phyloP scores from a whole-genome alignment of 2,329 filamentous ascomycete species.

The Fusarium chaquense region DNA sequence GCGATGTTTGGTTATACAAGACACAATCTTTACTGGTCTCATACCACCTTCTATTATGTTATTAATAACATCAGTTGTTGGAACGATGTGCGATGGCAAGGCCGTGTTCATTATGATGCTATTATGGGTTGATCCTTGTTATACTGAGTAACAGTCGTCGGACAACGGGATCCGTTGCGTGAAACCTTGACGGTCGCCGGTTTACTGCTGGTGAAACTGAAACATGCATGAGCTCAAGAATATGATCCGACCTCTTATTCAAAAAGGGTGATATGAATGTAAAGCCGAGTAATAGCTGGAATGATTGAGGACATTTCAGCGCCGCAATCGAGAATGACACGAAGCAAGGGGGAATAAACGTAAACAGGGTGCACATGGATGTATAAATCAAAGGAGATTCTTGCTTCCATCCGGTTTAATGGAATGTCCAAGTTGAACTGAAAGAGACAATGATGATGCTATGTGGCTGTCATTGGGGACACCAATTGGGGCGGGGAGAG shows the following conservation, averaged over 20 bases:
- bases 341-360: background rate
- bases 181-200: background rate
- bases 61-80: background rate
- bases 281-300: background rate
- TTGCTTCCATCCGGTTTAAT: constrained; percentile 6
- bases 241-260: background rate
- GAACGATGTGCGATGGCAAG: background rate
- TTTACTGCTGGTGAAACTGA: background rate
- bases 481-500: constrained; percentile 1
- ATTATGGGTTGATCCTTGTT: background rate
- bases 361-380: too few species aligned
- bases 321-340: background rate
- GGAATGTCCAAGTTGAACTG: constrained; percentile 17
- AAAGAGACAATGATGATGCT: constrained; percentile 32
- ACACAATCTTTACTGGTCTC: background rate
- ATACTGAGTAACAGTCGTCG: background rate
- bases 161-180: background rate
- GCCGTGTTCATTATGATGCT: background rate
- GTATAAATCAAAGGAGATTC: background rate
- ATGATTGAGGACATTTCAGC: background rate
- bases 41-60: background rate
- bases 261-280: background rate
- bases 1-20: background rate
- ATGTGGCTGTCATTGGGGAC: constrained; percentile 23
- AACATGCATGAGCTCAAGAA: background rate